Evolutionary conservation across 2,329 filamentous ascomycete species (phyloP).

Genomic region (Aphanoascus verrucosus): DNA sequence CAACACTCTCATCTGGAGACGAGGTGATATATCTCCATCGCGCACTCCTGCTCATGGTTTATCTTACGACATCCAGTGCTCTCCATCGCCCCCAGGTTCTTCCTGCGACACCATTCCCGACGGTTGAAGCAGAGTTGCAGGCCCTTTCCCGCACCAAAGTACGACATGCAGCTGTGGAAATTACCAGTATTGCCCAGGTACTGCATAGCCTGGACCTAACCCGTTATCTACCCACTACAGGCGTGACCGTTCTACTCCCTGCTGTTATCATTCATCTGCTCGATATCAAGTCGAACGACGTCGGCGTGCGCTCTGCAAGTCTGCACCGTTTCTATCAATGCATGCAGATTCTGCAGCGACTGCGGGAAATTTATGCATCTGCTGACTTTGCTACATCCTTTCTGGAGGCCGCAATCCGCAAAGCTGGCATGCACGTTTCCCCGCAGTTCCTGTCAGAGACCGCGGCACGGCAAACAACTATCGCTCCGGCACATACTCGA

Average conservation of each 20-base stretch:
- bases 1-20: constrained; percentile 40
- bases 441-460: constrained; percentile 28
- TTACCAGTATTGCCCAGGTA: constrained; percentile 71
- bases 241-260: constrained; percentile 80
- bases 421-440: constrained; percentile 66
- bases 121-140: constrained; percentile 57
- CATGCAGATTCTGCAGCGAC: constrained; percentile 79
- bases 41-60: constrained; percentile 85
- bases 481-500: constrained; percentile 12
- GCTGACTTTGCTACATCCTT: constrained; percentile 96
- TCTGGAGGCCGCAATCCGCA: constrained; percentile 80
- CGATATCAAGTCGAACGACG: constrained; percentile 75
- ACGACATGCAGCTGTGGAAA: constrained; percentile 70
- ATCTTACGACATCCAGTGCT: constrained; percentile 81
- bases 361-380: constrained; percentile 81
- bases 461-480: constrained; percentile 16
- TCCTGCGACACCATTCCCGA: constrained; percentile 53
- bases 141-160: constrained; percentile 75
- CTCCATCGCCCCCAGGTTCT: constrained; percentile 85
- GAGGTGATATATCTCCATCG: constrained; percentile 57
- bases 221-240: constrained; percentile 72
- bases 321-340: constrained; percentile 78
- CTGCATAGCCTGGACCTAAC: constrained; percentile 64
- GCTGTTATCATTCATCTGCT: constrained; percentile 90
- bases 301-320: constrained; percentile 59